Conservation (phyloP, 345 rosid species). For the Aegle marmelos region DNA sequence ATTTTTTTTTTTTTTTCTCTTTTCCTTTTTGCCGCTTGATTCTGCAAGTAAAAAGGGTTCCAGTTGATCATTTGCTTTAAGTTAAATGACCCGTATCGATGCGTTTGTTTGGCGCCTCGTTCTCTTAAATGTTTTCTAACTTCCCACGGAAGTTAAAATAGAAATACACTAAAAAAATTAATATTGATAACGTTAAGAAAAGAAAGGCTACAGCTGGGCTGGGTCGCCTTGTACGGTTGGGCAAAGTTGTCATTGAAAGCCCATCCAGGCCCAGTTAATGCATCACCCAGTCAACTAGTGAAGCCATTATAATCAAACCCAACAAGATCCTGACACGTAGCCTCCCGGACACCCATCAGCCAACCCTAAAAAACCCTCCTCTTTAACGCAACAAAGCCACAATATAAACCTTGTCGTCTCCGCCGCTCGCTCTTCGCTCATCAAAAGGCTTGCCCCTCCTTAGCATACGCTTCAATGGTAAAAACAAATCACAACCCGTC, state of each 20-base stretch:
- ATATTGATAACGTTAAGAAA: neutral
- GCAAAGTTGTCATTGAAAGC: neutral
- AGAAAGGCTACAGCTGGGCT: too few relatives aligned
- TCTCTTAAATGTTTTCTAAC: neutral
- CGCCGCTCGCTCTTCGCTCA: neutral
- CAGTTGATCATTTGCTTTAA: neutral
- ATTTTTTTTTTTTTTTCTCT: neutral
- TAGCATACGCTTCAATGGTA: constrained; percentile 23
- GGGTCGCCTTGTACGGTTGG: neutral
- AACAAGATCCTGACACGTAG: constrained; percentile 2
- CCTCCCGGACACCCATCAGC: neutral
- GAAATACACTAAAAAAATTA: neutral
- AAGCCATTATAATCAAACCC: neutral
- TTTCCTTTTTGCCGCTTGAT: neutral
- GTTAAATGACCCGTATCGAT: neutral
- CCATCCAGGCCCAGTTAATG: neutral
- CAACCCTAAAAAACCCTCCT: constrained; percentile 1
- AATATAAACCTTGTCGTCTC: neutral
- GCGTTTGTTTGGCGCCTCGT: neutral
- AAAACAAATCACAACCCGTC: neutral
- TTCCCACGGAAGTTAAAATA: neutral
- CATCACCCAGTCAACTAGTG: neutral
- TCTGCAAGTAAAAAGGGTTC: neutral
- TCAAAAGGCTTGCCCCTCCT: neutral
- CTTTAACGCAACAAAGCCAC: neutral